Evolutionary conservation across 495 filamentous ascomycete genomes (phyloP).

Genomic region (Aspergillus kassunensis): DNA sequence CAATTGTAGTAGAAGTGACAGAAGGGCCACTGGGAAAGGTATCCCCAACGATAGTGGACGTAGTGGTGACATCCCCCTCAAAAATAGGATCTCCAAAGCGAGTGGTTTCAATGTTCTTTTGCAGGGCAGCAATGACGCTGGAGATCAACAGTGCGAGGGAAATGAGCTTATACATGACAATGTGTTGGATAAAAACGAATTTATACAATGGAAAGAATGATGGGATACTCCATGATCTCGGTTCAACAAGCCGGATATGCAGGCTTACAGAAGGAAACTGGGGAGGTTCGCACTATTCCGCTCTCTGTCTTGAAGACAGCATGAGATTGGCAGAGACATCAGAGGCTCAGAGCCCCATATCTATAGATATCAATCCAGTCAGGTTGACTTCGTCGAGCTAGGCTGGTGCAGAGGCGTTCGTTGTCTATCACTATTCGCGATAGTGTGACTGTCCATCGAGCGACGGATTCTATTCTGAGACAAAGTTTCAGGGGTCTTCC

Average conservation of each 20-base stretch:
- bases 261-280: too few relatives aligned
- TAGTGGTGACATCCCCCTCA: not conserved
- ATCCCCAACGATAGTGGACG: not conserved
- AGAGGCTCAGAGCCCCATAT: not conserved
- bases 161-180: constrained; percentile 1
- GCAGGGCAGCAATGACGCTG: not conserved
- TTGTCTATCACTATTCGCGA: not conserved
- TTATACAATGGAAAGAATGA: too few relatives aligned
- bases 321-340: not conserved
- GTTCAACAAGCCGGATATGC: too few relatives aligned
- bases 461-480: not conserved
- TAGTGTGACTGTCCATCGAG: not conserved
- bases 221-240: too few relatives aligned
- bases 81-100: not conserved
- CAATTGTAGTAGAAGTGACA: not conserved
- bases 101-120: not conserved
- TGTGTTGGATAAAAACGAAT: not conserved
- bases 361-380: not conserved
- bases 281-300: too few relatives aligned
- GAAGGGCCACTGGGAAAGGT: not conserved
- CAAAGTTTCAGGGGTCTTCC: not conserved
- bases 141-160: not conserved
- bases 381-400: too few relatives aligned
- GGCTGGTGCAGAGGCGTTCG: not conserved
- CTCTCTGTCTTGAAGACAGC: too few relatives aligned